These are phyloP conservation scores for Plantago coronopus DNA, from an alignment of 305 asterid species.

Conservation along the genomic window DNA sequence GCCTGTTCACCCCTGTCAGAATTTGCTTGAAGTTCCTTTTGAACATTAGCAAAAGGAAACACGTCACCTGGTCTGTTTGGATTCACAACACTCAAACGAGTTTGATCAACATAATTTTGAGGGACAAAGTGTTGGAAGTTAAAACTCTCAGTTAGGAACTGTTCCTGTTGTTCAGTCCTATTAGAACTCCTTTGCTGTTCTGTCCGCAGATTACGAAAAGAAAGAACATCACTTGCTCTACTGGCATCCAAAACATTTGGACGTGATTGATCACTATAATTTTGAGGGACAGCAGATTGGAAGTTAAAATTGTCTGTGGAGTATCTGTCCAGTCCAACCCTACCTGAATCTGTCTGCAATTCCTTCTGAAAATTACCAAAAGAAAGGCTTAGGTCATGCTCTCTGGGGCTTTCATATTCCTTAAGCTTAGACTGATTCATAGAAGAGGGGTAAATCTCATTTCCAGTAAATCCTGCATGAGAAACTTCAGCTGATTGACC, in stretches of 20 bases:
- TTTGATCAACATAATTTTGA: slow-evolving; percentile 7
- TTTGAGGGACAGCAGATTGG: slow-evolving; percentile 33
- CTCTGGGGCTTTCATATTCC: slow-evolving; percentile 33
- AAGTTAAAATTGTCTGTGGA: slow-evolving; percentile 29
- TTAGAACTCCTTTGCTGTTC: slow-evolving; percentile 3
- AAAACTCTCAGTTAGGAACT: background rate
- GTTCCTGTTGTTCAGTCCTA: background rate
- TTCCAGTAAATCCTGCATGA: slow-evolving; percentile 26
- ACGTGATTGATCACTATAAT: slow-evolving; percentile 31
- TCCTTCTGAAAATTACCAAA: slow-evolving; percentile 36
- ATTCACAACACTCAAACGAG: slow-evolving; percentile 6
- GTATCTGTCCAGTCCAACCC: slow-evolving; percentile 33
- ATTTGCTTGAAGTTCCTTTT: slow-evolving; percentile 32
- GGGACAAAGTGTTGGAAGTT: slow-evolving; percentile 7
- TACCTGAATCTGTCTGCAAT: slow-evolving; percentile 31
- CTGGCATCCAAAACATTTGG: slow-evolving; percentile 7
- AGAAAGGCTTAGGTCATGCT: slow-evolving; percentile 55
- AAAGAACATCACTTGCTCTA: background rate
- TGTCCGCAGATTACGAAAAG: background rate
- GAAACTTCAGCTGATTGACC: slow-evolving; percentile 34
- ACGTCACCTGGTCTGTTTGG: slow-evolving; percentile 24
- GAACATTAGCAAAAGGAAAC: slow-evolving; percentile 24
- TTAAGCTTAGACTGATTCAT: slow-evolving; percentile 32
- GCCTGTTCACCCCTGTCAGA: slow-evolving; percentile 32
- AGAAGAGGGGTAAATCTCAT: slow-evolving; percentile 32